These are phyloP conservation scores for Zygotorulaspora danielsina DNA, from an alignment of 805 yeast species.

Conservation along the genomic window DNA sequence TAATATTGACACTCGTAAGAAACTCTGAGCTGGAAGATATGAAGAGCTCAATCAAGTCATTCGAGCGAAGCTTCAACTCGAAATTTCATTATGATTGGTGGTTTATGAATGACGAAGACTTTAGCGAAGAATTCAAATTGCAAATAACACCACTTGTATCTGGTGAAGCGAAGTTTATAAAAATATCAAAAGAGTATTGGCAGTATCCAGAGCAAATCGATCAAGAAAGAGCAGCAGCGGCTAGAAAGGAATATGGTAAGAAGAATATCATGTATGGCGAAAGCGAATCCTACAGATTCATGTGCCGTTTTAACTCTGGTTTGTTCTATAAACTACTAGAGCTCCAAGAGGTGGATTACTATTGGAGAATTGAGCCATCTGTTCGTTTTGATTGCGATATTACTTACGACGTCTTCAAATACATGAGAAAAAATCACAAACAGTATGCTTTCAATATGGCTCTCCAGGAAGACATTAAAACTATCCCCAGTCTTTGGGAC, in stretches of 20 bases:
- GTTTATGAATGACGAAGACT: conserved; percentile 79
- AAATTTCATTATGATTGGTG: conserved; percentile 94
- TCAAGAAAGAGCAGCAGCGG: conserved; percentile 45
- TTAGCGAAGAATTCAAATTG: conserved; percentile 59
- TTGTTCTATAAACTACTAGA: conserved; percentile 73
- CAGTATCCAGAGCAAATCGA: conserved; percentile 46
- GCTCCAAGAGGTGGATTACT: conserved; percentile 72
- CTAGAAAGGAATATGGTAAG: conserved; percentile 76
- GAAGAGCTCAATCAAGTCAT: conserved; percentile 58
- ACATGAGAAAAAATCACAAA: conserved; percentile 66
- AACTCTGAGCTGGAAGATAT: conserved; percentile 77
- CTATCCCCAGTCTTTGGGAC: conserved; percentile 77
- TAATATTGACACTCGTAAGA: conserved; percentile 76
- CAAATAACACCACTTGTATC: conserved; percentile 50
- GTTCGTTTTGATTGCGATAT: conserved; percentile 86
- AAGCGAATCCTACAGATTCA: conserved; percentile 77
- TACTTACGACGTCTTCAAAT: conserved; percentile 84
- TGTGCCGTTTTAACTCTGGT: conserved; percentile 91
- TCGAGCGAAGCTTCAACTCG: conserved; percentile 87
- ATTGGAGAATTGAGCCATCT: conserved; percentile 95
- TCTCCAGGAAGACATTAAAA: conserved; percentile 70
- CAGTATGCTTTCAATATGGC: conserved; percentile 82
- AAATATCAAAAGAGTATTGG: conserved; percentile 60
- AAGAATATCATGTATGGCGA: conserved; percentile 75
- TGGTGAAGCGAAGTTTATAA: conserved; percentile 68